These are phyloP conservation scores for Hericium coralloides DNA, from an alignment of 768 basidiomycete genomes.

Conservation along the genomic window DNA sequence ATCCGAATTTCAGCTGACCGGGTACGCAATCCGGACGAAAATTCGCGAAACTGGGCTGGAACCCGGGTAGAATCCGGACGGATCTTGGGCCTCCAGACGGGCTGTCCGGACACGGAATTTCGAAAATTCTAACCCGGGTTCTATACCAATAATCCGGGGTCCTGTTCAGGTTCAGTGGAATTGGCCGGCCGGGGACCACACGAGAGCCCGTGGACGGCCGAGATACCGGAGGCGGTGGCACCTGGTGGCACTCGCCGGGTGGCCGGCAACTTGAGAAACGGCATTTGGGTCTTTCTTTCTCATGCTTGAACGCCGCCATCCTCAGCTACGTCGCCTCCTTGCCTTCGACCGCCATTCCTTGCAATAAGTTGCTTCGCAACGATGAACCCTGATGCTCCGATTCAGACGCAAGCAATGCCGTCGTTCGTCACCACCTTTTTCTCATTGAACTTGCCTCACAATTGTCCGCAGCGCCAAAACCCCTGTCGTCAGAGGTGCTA, in stretches of 20 bases:
- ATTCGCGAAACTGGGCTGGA: too few relatives aligned
- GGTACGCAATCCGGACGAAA: too few relatives aligned
- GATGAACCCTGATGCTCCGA: neutral
- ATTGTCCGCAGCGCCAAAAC: conserved; percentile 26
- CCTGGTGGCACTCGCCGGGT: neutral
- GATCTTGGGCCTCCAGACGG: too few relatives aligned
- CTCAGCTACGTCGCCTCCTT: neutral
- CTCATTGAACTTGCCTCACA: neutral
- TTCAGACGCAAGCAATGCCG: neutral
- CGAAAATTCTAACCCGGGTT: too few relatives aligned
- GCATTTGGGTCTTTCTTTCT: neutral
- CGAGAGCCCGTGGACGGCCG: too few relatives aligned
- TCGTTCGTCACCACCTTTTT: neutral
- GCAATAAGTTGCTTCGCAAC: neutral
- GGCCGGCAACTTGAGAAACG: neutral
- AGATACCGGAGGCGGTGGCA: neutral
- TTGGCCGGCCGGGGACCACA: too few relatives aligned
- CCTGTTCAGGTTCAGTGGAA: too few relatives aligned
- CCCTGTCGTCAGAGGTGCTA: conserved; percentile 39
- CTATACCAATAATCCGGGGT: too few relatives aligned
- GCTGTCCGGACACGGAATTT: too few relatives aligned
- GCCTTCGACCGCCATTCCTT: neutral
- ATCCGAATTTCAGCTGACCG: too few relatives aligned
- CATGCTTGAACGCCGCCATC: neutral
- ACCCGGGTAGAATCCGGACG: too few relatives aligned